Base-by-base conservation (phyloP, 75 land plant genomes). In the Isoetes taiwanensis region DNA sequence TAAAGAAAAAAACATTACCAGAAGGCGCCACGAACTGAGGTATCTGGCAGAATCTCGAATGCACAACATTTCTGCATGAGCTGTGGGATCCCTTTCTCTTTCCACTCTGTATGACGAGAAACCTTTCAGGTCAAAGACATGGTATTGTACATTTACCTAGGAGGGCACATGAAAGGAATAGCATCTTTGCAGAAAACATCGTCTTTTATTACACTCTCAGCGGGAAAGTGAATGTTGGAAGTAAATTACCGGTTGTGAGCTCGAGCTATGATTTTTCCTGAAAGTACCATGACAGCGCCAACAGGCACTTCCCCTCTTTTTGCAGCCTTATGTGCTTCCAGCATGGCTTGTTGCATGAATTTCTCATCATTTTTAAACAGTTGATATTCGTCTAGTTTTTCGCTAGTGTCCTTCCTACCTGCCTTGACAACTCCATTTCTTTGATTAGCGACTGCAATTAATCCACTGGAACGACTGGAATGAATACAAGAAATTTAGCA, bases 1-100 rank as follows among this genome's bases (percentile, higher is more conserved):
- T 30, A 43, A 32, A 32, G 12, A 43, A 14, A 1, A 17, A 30
- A 37, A 1, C 53, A 10, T 32, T 81, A 89, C 96, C 58, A 80
- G 58, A 59, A 90, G 84, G 59, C 96, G 77, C 96, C 96, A 90
- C 34, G 86, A 34, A 14, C 62, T 63, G 23, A 90, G 72, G 20
- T 58, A 28, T 14, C 62, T 76, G 52, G 96, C 83, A 58, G 91
- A 85, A 32, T 71, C 76, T 3, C 96, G 65, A 63, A 90, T 90
- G 39, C 96, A 90, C n/a, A 90, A 66, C 91, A 90, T 82, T 59
- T 90, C 96, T 11, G 96, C 96, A 74, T 90, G 96, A 32, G 96
- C 96, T 54, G 91, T 90, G 29, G 96, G 81, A 60, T 90, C 96
- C 33, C 86, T 60, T 39, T 67, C 58, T 21, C 77, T 76, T 62